Conservation (phyloP, 2,329 filamentous ascomycete species). For the Chaetomium strumarium region DNA sequence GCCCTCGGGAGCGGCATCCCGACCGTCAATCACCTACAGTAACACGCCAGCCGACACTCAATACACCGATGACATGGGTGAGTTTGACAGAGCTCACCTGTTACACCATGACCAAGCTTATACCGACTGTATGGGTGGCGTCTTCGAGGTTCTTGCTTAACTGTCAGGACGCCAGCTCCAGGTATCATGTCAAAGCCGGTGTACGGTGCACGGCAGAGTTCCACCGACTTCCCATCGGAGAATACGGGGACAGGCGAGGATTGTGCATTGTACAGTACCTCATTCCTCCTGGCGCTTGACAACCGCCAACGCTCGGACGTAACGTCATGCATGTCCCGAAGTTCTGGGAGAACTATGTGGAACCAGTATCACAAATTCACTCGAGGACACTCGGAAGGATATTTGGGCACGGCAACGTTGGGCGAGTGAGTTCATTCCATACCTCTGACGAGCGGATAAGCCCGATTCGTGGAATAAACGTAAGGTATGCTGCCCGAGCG, state of each 20-base stretch:
- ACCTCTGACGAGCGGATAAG: no score
- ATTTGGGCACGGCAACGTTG: not conserved
- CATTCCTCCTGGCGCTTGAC: no score
- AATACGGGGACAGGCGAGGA: no score
- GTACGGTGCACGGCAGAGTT: not conserved
- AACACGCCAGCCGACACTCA: not conserved
- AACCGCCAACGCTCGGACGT: no score
- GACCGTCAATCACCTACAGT: not conserved
- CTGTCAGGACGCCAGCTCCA: not conserved
- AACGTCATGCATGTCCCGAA: not conserved
- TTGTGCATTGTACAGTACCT: no score
- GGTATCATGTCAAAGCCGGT: not conserved
- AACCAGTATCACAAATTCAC: not conserved
- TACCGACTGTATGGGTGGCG: not conserved
- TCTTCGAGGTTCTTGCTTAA: not conserved
- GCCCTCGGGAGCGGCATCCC: slow-evolving; percentile 1
- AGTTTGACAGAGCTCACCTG: slow-evolving; percentile 1
- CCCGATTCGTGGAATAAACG: not conserved
- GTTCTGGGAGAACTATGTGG: not conserved
- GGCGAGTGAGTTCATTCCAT: not conserved
- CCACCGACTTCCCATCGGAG: no score
- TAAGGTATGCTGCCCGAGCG: not conserved
- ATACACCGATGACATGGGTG: not conserved
- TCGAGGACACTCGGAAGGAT: not conserved
- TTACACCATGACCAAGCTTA: not conserved